Percentiles rank a stretch among this genome's conserved stretches.
Evolutionary conservation across 306 rosid genomes (phyloP).

Genomic region (Hylodesmum podocarpum): DNA sequence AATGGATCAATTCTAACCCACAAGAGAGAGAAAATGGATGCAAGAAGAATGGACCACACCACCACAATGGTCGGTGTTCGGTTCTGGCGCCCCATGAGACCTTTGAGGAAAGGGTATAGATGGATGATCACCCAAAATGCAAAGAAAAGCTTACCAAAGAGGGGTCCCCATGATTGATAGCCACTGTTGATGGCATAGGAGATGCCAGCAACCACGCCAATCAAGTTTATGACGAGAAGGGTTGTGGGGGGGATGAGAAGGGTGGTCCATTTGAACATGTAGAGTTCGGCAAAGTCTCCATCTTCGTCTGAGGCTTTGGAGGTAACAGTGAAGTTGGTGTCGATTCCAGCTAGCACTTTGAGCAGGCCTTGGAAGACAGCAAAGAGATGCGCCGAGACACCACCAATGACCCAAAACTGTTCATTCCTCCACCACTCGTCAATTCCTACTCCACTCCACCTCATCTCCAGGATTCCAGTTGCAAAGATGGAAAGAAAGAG

Average conservation of each 20-base stretch:
- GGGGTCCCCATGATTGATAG: slow-evolving; percentile 98
- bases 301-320: slow-evolving; percentile 98
- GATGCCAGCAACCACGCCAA: slow-evolving; percentile 92
- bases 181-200: slow-evolving; percentile 93
- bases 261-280: slow-evolving; percentile 96
- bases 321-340: slow-evolving; percentile 97
- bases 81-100: slow-evolving; percentile 99
- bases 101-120: slow-evolving; percentile 96
- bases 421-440: slow-evolving; percentile 99
- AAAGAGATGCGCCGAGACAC: slow-evolving; percentile 89
- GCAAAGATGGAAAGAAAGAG: slow-evolving; percentile 98
- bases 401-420: slow-evolving; percentile 98
- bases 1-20: slow-evolving; percentile 94
- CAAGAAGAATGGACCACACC: slow-evolving; percentile 90
- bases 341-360: slow-evolving; percentile 92
- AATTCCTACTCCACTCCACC: slow-evolving; percentile 98
- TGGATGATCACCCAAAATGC: slow-evolving; percentile 98
- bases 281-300: slow-evolving; percentile 82
- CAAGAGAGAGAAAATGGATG: slow-evolving; percentile 87
- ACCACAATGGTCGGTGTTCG: slow-evolving; percentile 92
- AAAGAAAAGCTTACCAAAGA: slow-evolving; percentile 94
- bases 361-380: slow-evolving; percentile 95
- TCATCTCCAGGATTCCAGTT: slow-evolving; percentile 95
- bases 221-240: slow-evolving; percentile 85
- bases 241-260: slow-evolving; percentile 96